Evolutionary conservation across 1,139 yeast species (phyloP).

Genomic region (Nakaseomyces kungkrabaensis): DNA sequence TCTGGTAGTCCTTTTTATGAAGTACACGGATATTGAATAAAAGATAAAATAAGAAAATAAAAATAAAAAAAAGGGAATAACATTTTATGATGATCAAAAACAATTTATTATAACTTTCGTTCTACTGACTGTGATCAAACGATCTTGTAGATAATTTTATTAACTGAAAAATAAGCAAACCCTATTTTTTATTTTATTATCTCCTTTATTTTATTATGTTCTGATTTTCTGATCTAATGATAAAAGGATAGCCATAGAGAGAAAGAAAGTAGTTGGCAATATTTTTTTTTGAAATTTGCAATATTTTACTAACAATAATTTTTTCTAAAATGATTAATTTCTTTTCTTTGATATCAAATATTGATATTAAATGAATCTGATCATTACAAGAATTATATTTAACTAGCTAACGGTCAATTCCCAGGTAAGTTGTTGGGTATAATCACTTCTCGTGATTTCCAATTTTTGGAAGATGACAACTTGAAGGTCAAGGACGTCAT

Average conservation of each 20-base stretch:
- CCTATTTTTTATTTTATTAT: neutral
- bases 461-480: constrained; percentile 71
- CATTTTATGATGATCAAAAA: constrained; percentile 50
- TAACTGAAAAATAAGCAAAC: neutral
- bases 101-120: constrained; percentile 78
- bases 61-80: constrained; percentile 3
- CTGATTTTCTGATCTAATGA: neutral
- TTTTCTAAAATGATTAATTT: no score
- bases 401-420: constrained; percentile 65
- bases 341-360: no score
- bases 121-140: constrained; percentile 97
- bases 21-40: neutral
- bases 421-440: constrained; percentile 92
- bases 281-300: no score
- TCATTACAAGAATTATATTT: neutral
- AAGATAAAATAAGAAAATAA: neutral
- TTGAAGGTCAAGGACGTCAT: constrained; percentile 65
- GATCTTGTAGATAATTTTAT: constrained; percentile 76
- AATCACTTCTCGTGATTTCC: constrained; percentile 93
- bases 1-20: neutral
- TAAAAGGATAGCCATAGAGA: neutral
- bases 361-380: no score
- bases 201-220: neutral
- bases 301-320: neutral
- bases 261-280: neutral